These are phyloP conservation scores for Cutaneotrichosporon arboriforme DNA, from an alignment of 1,284 basidiomycete species.

Conservation along the genomic window DNA sequence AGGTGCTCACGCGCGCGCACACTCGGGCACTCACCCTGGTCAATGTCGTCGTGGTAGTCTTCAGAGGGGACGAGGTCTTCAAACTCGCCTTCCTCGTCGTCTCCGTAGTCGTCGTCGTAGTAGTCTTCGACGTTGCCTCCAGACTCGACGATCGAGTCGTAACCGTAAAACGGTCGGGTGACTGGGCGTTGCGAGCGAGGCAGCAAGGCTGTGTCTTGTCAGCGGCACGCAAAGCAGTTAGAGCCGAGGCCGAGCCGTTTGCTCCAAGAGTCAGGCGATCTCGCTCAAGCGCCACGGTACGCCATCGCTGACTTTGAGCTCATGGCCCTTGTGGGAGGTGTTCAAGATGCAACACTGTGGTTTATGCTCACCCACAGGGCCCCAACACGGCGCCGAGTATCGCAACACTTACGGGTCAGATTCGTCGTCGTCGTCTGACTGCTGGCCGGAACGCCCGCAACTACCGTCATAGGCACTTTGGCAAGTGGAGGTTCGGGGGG, in stretches of 20 bases:
- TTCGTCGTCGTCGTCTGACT: constrained; percentile 18
- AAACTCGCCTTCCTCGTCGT: constrained; percentile 28
- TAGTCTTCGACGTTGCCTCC: constrained; percentile 17
- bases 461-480: constrained; percentile 19
- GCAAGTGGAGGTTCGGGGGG: constrained; percentile 1
- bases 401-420: constrained; percentile 19
- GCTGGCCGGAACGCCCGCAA: constrained; percentile 14
- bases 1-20: too few relatives aligned
- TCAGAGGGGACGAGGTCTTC: constrained; percentile 1
- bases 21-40: constrained; percentile 12
- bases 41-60: constrained; percentile 9
- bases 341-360: too few relatives aligned
- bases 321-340: too few relatives aligned
- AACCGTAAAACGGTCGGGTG: constrained; percentile 22
- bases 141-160: constrained; percentile 17
- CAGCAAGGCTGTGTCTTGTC: constrained; percentile 1
- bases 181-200: constrained; percentile 9
- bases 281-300: too few relatives aligned
- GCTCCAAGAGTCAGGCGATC: too few relatives aligned
- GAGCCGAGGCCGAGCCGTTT: too few relatives aligned
- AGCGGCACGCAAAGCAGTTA: neutral
- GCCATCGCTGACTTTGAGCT: too few relatives aligned
- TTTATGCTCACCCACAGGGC: too few relatives aligned
- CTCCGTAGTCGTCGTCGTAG: constrained; percentile 19
- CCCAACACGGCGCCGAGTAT: too few relatives aligned